A percentile compares a stretch with the other conserved stretches of the same genome.
These are phyloP conservation scores for Liquidambar formosana DNA, from an alignment of 164 flowering plant species.

Conservation along the genomic window DNA sequence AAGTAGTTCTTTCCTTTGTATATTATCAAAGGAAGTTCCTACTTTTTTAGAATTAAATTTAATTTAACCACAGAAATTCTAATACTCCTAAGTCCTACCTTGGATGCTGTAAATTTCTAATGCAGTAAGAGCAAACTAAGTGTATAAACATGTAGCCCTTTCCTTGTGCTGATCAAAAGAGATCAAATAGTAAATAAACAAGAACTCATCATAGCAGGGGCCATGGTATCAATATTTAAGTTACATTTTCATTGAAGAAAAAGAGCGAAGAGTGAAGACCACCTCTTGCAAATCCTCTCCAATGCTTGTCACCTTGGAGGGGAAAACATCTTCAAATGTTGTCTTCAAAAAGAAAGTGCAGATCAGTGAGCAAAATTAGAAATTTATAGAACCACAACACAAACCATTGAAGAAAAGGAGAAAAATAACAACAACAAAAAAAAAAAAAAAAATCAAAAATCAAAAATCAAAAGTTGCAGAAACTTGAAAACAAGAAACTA, in stretches of 20 bases:
- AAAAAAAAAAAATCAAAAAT: background rate
- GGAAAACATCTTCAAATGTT: conserved; percentile 95
- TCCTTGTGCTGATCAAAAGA: background rate
- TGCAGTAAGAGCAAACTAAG: background rate
- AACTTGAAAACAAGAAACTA: background rate
- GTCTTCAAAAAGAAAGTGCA: conserved; percentile 49
- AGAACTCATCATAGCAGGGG: background rate
- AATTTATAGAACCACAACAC: background rate
- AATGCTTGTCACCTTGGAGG: conserved; percentile 85
- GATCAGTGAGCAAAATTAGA: background rate
- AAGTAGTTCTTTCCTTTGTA: background rate
- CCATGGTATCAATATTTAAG: background rate
- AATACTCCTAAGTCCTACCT: background rate
- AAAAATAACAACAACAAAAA: background rate
- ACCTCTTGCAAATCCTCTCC: conserved; percentile 98
- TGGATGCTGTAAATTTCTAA: background rate
- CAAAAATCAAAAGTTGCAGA: background rate
- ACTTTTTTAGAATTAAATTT: background rate
- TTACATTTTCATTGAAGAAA: background rate
- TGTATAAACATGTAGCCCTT: too few relatives aligned
- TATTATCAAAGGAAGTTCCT: background rate
- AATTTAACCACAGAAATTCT: background rate
- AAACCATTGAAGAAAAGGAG: too few relatives aligned
- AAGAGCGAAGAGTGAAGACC: conserved; percentile 15
- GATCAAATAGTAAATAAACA: background rate